Percentiles rank a stretch among this genome's conserved stretches.
phyloP scores from a whole-genome alignment of 192 early-diverging fungal genomes.

The Backusella parvicylindrica region DNA sequence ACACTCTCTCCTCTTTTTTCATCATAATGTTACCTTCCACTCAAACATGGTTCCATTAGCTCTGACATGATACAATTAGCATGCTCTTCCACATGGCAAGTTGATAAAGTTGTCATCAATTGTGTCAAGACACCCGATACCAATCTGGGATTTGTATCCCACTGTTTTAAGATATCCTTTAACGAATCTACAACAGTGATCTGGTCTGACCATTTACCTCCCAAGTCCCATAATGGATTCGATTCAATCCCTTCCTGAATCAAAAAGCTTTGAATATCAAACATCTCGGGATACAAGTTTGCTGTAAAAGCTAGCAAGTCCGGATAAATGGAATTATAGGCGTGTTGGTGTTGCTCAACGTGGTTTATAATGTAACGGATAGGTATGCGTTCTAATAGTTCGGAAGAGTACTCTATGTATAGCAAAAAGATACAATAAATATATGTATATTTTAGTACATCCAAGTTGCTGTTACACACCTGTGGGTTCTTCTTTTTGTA shows the following conservation, averaged over 20 bases:
- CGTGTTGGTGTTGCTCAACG: slow-evolving; percentile 22
- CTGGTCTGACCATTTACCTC: background rate
- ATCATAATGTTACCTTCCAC: slow-evolving; percentile 2
- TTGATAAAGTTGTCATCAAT: slow-evolving; percentile 10
- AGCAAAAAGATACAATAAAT: too few species aligned
- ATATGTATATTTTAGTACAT: background rate
- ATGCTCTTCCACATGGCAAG: slow-evolving; percentile 2
- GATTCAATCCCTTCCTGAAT: slow-evolving; percentile 20
- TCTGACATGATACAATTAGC: slow-evolving; percentile 11
- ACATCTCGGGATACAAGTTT: slow-evolving; percentile 35
- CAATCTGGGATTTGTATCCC: background rate
- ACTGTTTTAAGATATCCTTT: background rate
- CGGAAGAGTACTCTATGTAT: slow-evolving; percentile 26
- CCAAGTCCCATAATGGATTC: background rate
- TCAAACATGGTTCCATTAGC: slow-evolving; percentile 17
- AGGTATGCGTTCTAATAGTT: slow-evolving; percentile 24
- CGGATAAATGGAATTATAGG: slow-evolving; percentile 34
- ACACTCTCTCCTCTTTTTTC: background rate
- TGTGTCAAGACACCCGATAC: slow-evolving; percentile 5
- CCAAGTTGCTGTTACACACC: background rate
- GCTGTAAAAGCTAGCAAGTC: slow-evolving; percentile 33
- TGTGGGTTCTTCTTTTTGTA: background rate
- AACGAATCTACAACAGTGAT: background rate
- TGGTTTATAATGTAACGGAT: slow-evolving; percentile 28
- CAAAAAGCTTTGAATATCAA: slow-evolving; percentile 35